Base-by-base conservation (phyloP, 108 stramenopile species). In the Aureococcus anophagefferens region DNA sequence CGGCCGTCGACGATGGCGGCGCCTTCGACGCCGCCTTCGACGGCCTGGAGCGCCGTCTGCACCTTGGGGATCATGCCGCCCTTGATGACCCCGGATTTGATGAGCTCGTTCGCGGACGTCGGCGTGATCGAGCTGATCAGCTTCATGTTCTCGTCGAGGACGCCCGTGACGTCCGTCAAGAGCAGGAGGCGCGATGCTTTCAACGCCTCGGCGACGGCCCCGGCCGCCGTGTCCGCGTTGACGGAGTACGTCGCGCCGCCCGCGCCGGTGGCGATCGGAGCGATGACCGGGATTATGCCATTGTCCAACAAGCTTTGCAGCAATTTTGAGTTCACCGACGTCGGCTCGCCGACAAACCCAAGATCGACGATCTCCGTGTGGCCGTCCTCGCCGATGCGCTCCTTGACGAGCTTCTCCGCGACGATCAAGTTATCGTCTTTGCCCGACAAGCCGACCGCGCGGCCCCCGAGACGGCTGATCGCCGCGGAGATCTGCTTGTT, bases 41-140 rank as follows among this genome's bases (percentile, higher is more conserved):
- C 70, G 21, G 81, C 81, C 11, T 64, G 51, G 29, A 79, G 15
- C 40, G 78, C 78, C 33, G 66, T 81, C 62, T 76, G 68, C 66
- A 91, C 85, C 80, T 94, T 96, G 66, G 93, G 96, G 68, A 97
- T 95, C 96, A 97, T 97, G 64, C 96, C 96, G 25, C 94, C 94
- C 14, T 88, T 94, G 73, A 97, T 94, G 32, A 93, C 94, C 51
- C 93, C 93, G 68, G 93, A 93, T 0, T 85, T 86, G 46, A 92
- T 92, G 69, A 97, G 77, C 30, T 67, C 76, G 62, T 89, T 74
- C 29, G 94, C 83, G 74, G 91, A 85, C n/a, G 82, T 64, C 67
- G 85, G 78, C 62, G 76, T 85, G 62, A 97, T 76, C 21, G 75
- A 74, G 35, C 77, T 74, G 25, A 97, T 62, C 46, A 97, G 78